These are phyloP conservation scores for Rhynchosporium secalis DNA, from an alignment of 2,329 filamentous ascomycete genomes.

Conservation along the genomic window DNA sequence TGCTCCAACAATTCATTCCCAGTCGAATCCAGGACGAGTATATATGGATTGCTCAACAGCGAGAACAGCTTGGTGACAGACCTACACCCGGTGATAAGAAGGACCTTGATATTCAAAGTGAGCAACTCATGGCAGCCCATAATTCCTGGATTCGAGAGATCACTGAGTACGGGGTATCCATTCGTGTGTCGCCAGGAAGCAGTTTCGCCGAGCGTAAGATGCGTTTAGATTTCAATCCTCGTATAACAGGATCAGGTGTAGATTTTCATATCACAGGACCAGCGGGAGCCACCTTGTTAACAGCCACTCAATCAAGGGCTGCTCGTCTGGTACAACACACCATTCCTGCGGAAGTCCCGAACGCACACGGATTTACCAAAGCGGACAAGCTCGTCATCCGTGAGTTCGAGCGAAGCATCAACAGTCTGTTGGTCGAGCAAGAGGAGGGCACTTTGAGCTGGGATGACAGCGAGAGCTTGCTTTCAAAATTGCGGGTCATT, in stretches of 20 bases:
- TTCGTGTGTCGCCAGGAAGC: neutral
- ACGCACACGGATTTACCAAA: neutral
- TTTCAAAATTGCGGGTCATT: constrained; percentile 12
- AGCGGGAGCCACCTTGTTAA: neutral
- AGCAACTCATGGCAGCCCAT: neutral
- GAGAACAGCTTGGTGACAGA: neutral
- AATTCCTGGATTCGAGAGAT: neutral
- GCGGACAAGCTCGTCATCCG: neutral
- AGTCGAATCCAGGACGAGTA: neutral
- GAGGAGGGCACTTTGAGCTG: constrained; percentile 1
- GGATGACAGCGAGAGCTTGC: constrained; percentile 16
- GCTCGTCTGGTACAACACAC: neutral
- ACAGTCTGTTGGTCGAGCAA: constrained; percentile 8
- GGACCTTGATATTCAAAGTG: neutral
- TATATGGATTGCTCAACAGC: neutral
- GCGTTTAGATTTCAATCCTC: neutral
- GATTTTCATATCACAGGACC: neutral
- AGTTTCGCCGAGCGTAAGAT: neutral
- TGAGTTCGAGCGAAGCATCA: constrained; percentile 13
- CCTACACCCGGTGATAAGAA: neutral
- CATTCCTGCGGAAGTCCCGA: neutral
- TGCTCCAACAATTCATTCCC: constrained; percentile 9
- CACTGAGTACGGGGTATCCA: neutral
- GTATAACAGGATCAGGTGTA: neutral
- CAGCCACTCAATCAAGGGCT: neutral